These are phyloP conservation scores for Tylopilus plumbeoviolaceoides DNA, from an alignment of 768 basidiomycete genomes.

Conservation along the genomic window DNA sequence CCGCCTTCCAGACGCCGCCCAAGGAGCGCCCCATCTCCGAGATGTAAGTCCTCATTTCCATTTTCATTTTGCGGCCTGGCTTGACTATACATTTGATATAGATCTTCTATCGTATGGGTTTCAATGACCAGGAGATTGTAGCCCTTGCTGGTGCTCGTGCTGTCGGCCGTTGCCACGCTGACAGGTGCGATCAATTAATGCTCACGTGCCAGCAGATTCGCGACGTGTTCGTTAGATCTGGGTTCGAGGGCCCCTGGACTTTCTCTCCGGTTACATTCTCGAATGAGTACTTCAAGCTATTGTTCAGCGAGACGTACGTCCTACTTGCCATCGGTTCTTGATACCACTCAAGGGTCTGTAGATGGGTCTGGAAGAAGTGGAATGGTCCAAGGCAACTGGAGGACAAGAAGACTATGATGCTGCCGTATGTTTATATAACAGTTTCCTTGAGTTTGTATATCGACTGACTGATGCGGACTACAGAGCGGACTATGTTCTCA, in stretches of 20 bases:
- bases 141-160: constrained; percentile 93
- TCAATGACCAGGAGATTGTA: constrained; percentile 97
- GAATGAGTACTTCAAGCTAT: constrained; percentile 82
- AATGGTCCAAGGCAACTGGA: constrained; percentile 87
- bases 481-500: constrained; percentile 84
- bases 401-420: constrained; percentile 98
- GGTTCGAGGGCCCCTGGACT: constrained; percentile 89
- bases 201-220: not conserved
- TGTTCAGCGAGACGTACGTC: constrained; percentile 77
- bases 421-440: constrained; percentile 60
- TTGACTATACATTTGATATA: constrained; percentile 10
- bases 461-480: not conserved
- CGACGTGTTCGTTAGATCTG: constrained; percentile 44
- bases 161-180: constrained; percentile 88
- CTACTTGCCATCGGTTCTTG: not conserved
- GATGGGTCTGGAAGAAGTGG: constrained; percentile 97
- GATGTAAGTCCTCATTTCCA: constrained; percentile 41
- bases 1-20: constrained; percentile 82
- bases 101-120: constrained; percentile 80
- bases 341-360: constrained; percentile 19
- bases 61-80: not conserved
- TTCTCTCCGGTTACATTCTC: constrained; percentile 88
- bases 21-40: constrained; percentile 83
- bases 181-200: constrained; percentile 42
- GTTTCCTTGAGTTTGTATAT: not conserved